Evolutionary conservation across 1,284 basidiomycete genomes (phyloP).

Genomic region (Ganoderma meredithae): DNA sequence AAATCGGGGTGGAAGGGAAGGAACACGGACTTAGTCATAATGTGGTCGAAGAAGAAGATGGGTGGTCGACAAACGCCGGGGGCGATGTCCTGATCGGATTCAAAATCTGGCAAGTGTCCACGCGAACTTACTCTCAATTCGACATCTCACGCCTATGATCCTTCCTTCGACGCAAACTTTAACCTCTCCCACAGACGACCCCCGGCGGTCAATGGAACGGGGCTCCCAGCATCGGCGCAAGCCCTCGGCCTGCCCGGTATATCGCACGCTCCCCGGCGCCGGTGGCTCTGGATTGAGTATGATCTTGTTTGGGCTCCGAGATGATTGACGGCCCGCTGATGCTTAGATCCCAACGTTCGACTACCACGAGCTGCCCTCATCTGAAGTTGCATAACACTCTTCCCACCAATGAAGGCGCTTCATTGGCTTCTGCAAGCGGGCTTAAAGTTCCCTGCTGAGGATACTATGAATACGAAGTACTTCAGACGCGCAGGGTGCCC

Average conservation of each 20-base stretch:
- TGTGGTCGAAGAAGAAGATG: constrained; percentile 1
- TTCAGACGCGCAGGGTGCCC: background rate
- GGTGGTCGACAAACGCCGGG: background rate
- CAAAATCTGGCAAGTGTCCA: background rate
- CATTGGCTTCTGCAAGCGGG: background rate
- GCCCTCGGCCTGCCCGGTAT: background rate
- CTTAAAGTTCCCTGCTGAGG: background rate
- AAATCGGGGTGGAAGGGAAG: background rate
- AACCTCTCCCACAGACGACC: background rate
- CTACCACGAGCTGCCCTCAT: background rate
- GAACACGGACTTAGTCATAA: background rate
- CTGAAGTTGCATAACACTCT: background rate
- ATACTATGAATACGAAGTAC: constrained; percentile 6
- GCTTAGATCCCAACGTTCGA: background rate
- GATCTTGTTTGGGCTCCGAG: background rate
- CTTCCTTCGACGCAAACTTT: background rate
- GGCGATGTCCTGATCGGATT: background rate
- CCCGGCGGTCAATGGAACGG: background rate
- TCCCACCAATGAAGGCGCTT: background rate
- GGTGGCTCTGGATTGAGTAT: background rate
- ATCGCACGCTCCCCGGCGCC: background rate
- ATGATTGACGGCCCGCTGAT: background rate
- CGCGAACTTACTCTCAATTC: background rate
- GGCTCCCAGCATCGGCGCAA: background rate
- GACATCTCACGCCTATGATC: background rate